Percentiles rank a stretch among this genome's conserved stretches.
Evolutionary conservation across 768 basidiomycete genomes (phyloP).

Genomic region (Panaeolus papilionaceus): DNA sequence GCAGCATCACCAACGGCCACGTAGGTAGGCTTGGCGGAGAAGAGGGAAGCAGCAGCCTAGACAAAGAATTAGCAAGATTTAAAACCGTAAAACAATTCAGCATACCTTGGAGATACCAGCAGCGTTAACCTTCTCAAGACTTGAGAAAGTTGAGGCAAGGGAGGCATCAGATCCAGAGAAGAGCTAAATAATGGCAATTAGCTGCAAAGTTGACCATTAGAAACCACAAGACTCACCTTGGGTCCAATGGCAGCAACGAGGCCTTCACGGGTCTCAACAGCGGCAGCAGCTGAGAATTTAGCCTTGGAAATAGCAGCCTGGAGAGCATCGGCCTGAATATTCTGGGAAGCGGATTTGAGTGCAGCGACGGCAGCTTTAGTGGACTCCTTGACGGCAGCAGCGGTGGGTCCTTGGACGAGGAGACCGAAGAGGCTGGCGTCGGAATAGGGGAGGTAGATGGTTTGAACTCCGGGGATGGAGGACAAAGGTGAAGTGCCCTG

Average conservation of each 20-base stretch:
- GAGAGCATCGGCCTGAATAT: constrained; percentile 70
- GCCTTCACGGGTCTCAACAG: constrained; percentile 74
- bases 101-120: constrained; percentile 75
- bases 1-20: constrained; percentile 85
- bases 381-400: constrained; percentile 68
- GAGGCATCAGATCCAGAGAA: constrained; percentile 60
- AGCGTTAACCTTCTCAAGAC: constrained; percentile 74
- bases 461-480: constrained; percentile 65
- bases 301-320: constrained; percentile 87
- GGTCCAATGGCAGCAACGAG: constrained; percentile 64
- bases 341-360: constrained; percentile 67
- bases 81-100: neutral
- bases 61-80: constrained; percentile 6
- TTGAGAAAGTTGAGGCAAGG: constrained; percentile 65
- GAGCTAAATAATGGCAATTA: constrained; percentile 48
- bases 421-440: constrained; percentile 91
- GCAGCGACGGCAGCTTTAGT: constrained; percentile 72
- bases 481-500: constrained; percentile 74
- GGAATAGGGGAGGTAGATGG: constrained; percentile 87
- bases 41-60: constrained; percentile 69
- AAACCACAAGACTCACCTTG: constrained; percentile 52
- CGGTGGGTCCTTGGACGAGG: constrained; percentile 72
- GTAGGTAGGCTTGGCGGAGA: constrained; percentile 82
- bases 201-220: constrained; percentile 10
- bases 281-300: constrained; percentile 80